Conservation (phyloP, 257 asterid genomes). For the Fraxinus excelsior region DNA sequence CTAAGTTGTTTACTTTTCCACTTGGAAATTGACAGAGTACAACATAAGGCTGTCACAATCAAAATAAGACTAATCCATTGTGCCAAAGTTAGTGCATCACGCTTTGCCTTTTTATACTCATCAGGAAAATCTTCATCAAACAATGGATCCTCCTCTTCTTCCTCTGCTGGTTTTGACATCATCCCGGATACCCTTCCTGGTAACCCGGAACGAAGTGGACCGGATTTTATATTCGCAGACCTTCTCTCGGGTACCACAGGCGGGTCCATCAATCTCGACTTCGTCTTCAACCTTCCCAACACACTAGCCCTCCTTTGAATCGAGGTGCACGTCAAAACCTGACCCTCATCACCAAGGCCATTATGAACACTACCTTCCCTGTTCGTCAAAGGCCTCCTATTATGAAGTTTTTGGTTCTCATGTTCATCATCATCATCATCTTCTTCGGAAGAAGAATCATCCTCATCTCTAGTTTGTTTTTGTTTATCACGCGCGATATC, state of each 20-base stretch:
- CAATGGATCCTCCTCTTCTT: constrained; percentile 75
- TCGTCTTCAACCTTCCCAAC: constrained; percentile 60
- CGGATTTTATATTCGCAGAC: constrained; percentile 47
- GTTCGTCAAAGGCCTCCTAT: constrained; percentile 36
- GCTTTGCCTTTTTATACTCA: constrained; percentile 46
- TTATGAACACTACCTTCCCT: not conserved
- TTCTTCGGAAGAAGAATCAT: not conserved
- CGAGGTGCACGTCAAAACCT: constrained; percentile 65
- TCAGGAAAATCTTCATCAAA: constrained; percentile 78
- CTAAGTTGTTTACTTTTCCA: constrained; percentile 43
- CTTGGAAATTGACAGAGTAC: constrained; percentile 37
- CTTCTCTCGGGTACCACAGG: constrained; percentile 40
- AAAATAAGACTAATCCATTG: constrained; percentile 71
- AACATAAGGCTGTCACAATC: constrained; percentile 44
- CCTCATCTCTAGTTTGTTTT: constrained; percentile 9
- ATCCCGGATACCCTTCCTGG: constrained; percentile 53
- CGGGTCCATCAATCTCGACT: constrained; percentile 69
- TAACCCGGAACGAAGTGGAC: constrained; percentile 48
- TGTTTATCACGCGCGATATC: constrained; percentile 45
- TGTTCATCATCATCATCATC: not conserved
- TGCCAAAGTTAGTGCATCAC: constrained; percentile 42
- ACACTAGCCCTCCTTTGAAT: constrained; percentile 47
- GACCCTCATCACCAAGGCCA: constrained; percentile 27
- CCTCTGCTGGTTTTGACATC: constrained; percentile 43
- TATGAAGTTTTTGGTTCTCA: constrained; percentile 22